Evolutionary conservation across 139 green algal genomes (phyloP).

Genomic region (Chlorella sp.): DNA sequence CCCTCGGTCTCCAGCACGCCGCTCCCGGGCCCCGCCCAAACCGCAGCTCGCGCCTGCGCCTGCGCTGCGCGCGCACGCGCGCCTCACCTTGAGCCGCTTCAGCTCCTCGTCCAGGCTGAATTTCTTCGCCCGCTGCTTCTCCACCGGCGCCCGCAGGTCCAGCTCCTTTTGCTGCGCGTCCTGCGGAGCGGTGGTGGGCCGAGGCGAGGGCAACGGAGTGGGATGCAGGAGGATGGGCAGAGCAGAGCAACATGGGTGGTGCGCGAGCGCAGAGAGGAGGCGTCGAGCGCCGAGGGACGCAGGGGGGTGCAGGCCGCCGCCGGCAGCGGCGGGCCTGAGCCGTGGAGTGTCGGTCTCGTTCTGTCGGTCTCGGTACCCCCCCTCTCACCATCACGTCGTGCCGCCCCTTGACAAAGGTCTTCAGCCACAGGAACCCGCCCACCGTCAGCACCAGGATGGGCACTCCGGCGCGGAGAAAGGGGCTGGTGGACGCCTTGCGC

Average conservation of each 20-base stretch:
- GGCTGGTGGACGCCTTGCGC: no score
- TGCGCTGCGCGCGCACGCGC: not conserved
- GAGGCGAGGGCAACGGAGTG: not conserved
- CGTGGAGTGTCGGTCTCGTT: not conserved
- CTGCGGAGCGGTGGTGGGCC: no score
- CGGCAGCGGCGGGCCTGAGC: not conserved
- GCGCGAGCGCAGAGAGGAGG: not conserved
- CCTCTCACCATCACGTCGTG: slow-evolving; percentile 32
- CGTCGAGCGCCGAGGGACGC: not conserved
- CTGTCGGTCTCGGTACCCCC: not conserved
- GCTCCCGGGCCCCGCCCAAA: not conserved
- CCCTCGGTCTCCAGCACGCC: not conserved
- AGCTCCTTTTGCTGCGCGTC: slow-evolving; percentile 32
- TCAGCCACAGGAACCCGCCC: slow-evolving; percentile 29
- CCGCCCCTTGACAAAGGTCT: slow-evolving; percentile 29
- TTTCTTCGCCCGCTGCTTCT: slow-evolving; percentile 44
- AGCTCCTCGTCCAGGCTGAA: slow-evolving; percentile 43
- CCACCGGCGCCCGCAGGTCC: slow-evolving; percentile 24
- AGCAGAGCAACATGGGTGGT: no score
- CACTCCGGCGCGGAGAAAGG: slow-evolving; percentile 36
- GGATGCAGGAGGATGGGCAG: not conserved
- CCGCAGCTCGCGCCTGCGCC: not conserved
- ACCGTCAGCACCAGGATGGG: slow-evolving; percentile 34
- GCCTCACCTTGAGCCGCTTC: not conserved
- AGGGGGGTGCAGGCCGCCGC: not conserved